Evolutionary conservation across 768 basidiomycete genomes (phyloP), one percentile per base, ranked within the genome.

Genomic region (Calocybe cyanea): DNA sequence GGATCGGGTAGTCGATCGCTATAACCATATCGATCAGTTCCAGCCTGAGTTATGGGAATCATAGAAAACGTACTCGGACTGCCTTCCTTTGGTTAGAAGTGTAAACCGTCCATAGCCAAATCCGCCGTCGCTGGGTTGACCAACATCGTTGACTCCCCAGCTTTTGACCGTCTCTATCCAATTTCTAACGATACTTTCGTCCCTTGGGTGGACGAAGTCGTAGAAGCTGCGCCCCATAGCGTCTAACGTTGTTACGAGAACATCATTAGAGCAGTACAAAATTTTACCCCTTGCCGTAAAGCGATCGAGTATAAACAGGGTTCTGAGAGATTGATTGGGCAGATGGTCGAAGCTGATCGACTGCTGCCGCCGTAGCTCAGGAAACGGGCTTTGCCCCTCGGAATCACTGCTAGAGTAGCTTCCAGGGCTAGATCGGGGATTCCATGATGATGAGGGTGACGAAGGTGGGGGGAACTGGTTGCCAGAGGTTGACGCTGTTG

Each of bases 141-240:
- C 88, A 2, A 80, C 76, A 61, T 90, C 88, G 51, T 90, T 90
- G 39, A 90, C 86, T 14, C 87, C 87, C 83, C 87, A 89, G 2
- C 80, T 76, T 59, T 91, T 91, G 55, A 89, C 78, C 41, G 78
- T 77, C 50, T 81, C 81, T 41, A 91, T 81, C 85, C 86, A 89
- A 43, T 71, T 75, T 19, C 79, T 76, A 18, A 91, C 86, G 40
- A 75, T 70, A 9, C 63, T 65, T 63, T 88, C 87, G 54, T 86
- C 85, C 51, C 74, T 69, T 57, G 63, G 67, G 14, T 72, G 60
- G 9, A 91, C 84, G 57, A 87, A 90, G 54, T 91, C 88, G 57
- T 79, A 90, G 65, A 91, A 87, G 50, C 72, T 74, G 17, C 85
- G 75, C 18, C 76, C 77, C 61, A 84, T 77, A 15, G 78, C 78